These are phyloP conservation scores for Neurospora sp. DNA, from an alignment of 2,329 filamentous ascomycete species.

Conservation along the genomic window DNA sequence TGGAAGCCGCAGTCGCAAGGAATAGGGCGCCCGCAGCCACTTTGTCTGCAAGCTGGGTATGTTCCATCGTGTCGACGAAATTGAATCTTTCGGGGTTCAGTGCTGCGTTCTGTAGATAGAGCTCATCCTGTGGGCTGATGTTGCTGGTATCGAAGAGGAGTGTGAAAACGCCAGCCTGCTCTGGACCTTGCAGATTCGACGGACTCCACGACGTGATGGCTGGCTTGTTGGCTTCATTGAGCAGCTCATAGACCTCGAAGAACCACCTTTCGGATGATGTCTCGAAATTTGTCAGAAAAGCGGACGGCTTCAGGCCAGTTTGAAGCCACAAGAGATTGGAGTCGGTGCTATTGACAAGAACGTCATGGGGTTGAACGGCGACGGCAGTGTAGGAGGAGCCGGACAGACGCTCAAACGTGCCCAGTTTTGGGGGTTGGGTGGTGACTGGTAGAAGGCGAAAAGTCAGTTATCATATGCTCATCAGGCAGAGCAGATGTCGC, in stretches of 20 bases:
- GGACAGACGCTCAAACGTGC: constrained; percentile 26
- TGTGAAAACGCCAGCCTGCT: not conserved
- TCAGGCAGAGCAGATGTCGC: not conserved
- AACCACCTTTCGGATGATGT: constrained; percentile 12
- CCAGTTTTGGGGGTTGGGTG: constrained; percentile 25
- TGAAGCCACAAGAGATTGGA: constrained; percentile 36
- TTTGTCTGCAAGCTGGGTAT: not conserved
- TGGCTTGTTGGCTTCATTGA: not conserved
- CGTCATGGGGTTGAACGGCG: not conserved
- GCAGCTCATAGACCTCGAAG: not conserved
- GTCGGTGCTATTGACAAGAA: constrained; percentile 35
- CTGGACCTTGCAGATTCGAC: not conserved
- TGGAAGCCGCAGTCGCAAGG: not conserved
- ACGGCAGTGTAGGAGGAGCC: constrained; percentile 30
- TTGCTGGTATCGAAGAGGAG: constrained; percentile 29
- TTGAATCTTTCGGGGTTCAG: not conserved
- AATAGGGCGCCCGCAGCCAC: not conserved
- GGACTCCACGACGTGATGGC: not conserved
- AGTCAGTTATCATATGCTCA: not conserved
- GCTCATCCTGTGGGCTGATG: constrained; percentile 3
- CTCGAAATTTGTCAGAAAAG: constrained; percentile 18
- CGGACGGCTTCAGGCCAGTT: constrained; percentile 25
- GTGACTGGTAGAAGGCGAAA: constrained; percentile 20
- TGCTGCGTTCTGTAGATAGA: not conserved
- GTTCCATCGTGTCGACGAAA: not conserved